phyloP scores from a whole-genome alignment of 2,329 filamentous ascomycete genomes.

The Aureobasidium musti region DNA sequence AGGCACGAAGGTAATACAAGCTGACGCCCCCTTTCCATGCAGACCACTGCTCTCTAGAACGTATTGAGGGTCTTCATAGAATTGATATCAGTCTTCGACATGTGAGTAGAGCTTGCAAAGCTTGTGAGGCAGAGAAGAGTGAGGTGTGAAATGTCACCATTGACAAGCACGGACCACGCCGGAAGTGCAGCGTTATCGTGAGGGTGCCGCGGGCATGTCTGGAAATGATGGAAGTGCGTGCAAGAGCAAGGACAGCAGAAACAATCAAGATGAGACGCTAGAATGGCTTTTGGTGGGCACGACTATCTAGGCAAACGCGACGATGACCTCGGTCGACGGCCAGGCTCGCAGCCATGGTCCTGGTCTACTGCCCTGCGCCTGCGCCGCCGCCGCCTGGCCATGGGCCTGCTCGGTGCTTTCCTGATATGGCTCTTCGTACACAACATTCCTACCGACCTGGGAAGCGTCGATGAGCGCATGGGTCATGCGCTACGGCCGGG shows the following conservation, averaged over 20 bases:
- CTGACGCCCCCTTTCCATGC: too few relatives aligned
- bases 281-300: conserved; percentile 46
- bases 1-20: too few relatives aligned
- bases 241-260: conserved; percentile 1
- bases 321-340: conserved; percentile 56
- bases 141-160: too few relatives aligned
- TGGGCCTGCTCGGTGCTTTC: conserved; percentile 47
- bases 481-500: conserved; percentile 34
- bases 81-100: too few relatives aligned
- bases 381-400: conserved; percentile 54
- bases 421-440: conserved; percentile 65
- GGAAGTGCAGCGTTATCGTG: background rate
- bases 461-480: conserved; percentile 34
- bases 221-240: background rate
- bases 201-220: background rate
- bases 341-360: conserved; percentile 33
- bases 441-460: conserved; percentile 60
- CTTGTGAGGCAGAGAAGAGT: too few relatives aligned
- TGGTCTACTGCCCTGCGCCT: conserved; percentile 43
- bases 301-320: conserved; percentile 67
- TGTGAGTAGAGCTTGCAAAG: too few relatives aligned
- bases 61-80: too few relatives aligned
- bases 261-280: background rate
- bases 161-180: conserved; percentile 2
- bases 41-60: too few relatives aligned